phyloP scores from a whole-genome alignment of 2,329 filamentous ascomycete genomes.

The Sporothrix pseudoabietina region DNA sequence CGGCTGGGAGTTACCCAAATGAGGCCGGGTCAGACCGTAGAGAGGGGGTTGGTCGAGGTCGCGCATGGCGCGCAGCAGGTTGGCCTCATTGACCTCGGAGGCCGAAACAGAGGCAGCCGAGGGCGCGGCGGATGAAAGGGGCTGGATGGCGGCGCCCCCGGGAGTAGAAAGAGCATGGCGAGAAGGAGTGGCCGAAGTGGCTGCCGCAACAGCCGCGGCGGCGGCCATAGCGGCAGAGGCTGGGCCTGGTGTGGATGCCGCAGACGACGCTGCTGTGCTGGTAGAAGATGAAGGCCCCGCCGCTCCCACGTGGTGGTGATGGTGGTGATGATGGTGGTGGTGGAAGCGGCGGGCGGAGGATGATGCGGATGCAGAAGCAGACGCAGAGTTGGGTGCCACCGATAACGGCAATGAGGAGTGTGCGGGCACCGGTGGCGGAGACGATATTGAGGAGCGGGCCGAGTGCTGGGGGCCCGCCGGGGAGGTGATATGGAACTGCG shows the following conservation, averaged over 20 bases:
- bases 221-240: slow-evolving; percentile 24
- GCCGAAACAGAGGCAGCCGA: slow-evolving; percentile 48
- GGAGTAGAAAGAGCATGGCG: slow-evolving; percentile 53
- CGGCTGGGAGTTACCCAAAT: slow-evolving; percentile 79
- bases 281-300: slow-evolving; percentile 3
- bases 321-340: slow-evolving; percentile 44
- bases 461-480: slow-evolving; percentile 56
- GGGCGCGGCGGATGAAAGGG: slow-evolving; percentile 66
- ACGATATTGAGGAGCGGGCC: slow-evolving; percentile 26
- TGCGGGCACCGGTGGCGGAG: slow-evolving; percentile 19
- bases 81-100: slow-evolving; percentile 63
- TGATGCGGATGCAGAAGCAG: background rate
- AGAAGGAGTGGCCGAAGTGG: slow-evolving; percentile 22
- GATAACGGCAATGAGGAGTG: slow-evolving; percentile 13
- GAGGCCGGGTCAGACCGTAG: slow-evolving; percentile 64
- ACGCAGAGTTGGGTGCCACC: background rate
- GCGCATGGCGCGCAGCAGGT: slow-evolving; percentile 74
- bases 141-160: slow-evolving; percentile 60
- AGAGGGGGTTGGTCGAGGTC: slow-evolving; percentile 82
- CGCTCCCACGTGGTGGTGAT: slow-evolving; percentile 47
- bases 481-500: slow-evolving; percentile 66
- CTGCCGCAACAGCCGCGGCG: slow-evolving; percentile 21
- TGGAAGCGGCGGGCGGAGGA: slow-evolving; percentile 31
- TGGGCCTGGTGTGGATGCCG: background rate
- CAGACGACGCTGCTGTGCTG: slow-evolving; percentile 13